Evolutionary conservation across 2,329 filamentous ascomycete genomes (phyloP), one percentile per base, ranked within the genome.

Genomic region (Stagonosporopsis tanaceti): DNA sequence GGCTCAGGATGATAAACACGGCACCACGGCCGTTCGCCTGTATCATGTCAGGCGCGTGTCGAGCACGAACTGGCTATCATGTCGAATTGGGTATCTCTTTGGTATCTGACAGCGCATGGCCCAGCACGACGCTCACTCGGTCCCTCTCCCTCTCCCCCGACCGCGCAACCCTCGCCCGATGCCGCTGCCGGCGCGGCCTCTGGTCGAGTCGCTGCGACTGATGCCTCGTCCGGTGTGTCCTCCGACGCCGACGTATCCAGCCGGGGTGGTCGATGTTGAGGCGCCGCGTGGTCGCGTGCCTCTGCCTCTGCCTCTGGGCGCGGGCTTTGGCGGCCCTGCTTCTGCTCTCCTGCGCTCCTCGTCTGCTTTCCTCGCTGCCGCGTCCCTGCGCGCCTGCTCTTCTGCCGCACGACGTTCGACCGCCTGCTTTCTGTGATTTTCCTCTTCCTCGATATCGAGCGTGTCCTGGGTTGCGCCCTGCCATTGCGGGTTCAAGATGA

Each of bases 401-500:
- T 96, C 93, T 2, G 85, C 85, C 42, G 89, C 90, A 47, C 87
- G 86, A 59, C 92, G 85, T 76, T 96, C 90, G 1, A 87, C 90
- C 42, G 90, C 92, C 67, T 92, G 89, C 71, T 91, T 90, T 68
- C 86, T 88, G 60, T 88, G 80, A 12, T 87, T 75, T 3, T 87
- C 87, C 73, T 98, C 94, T 51, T 88, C 89, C 76, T 98, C 94
- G 53, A 93, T 85, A 59, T 96, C 92, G n/a, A 87, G 83, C 37
- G 97, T 78, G 77, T 99, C 95, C 70, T 93, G 88, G 4, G 87
- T 91, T 27, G 93, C 91, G 54, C 95, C 95, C 72, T 94, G 89
- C 93, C 94, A 99, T 57, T 87, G 83, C 2, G 92, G 91, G 71
- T 97, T 90, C 42, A 98, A 83, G 41, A 99, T 89, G 47, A 99